A percentile compares a stretch with the other conserved stretches of the same genome.
phyloP scores from a whole-genome alignment of 805 yeast species.

The Monosporozyma siamensis region DNA sequence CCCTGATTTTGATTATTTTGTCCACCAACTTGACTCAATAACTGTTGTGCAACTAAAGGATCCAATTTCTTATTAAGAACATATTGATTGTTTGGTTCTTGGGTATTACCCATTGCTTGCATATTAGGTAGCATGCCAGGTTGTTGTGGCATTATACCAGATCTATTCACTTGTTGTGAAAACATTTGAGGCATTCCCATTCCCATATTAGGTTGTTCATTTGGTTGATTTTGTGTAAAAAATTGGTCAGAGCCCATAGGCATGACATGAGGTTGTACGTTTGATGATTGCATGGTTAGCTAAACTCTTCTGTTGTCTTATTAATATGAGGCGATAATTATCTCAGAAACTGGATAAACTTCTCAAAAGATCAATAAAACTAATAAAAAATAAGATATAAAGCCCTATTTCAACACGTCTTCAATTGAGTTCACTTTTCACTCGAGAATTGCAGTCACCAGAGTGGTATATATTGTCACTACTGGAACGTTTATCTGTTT shows the following conservation, averaged over 20 bases:
- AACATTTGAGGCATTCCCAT: slow-evolving; percentile 25
- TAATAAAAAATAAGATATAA: too few relatives aligned
- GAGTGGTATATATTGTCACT: too few relatives aligned
- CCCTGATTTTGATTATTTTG: slow-evolving; percentile 9
- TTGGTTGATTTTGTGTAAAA: slow-evolving; percentile 18
- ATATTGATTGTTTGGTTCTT: slow-evolving; percentile 14
- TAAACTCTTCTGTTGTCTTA: too few relatives aligned
- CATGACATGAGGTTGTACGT: slow-evolving; percentile 22
- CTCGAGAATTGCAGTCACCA: too few relatives aligned
- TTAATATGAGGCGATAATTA: too few relatives aligned
- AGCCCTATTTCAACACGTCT: too few relatives aligned
- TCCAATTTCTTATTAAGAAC: slow-evolving; percentile 26
- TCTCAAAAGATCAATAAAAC: background rate
- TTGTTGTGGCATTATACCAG: slow-evolving; percentile 20
- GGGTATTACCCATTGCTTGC: slow-evolving; percentile 12
- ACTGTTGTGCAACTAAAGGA: slow-evolving; percentile 11
- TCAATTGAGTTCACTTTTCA: too few relatives aligned
- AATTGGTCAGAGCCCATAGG: slow-evolving; percentile 23
- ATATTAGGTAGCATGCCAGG: slow-evolving; percentile 11
- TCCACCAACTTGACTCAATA: slow-evolving; percentile 10
- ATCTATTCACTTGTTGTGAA: slow-evolving; percentile 23
- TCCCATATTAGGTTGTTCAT: slow-evolving; percentile 20
- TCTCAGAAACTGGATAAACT: background rate
- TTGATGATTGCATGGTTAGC: slow-evolving; percentile 20
- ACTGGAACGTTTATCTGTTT: too few relatives aligned